Evolutionary conservation across 257 asterid genomes (phyloP).

Genomic region (Scutellaria minor): DNA sequence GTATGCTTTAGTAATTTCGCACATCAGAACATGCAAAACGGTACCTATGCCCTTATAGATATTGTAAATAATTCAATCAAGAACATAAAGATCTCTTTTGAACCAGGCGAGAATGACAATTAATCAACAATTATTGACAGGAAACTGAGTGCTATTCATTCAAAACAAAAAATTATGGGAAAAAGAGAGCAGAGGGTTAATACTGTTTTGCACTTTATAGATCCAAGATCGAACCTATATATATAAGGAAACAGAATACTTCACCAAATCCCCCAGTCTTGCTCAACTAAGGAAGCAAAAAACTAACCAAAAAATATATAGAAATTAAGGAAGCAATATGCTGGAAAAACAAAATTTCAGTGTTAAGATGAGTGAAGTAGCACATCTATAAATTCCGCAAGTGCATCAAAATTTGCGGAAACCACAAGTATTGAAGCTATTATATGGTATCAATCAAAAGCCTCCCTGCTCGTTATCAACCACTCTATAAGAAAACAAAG

Average conservation of each 20-base stretch:
- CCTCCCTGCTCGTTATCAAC: conserved; percentile 54
- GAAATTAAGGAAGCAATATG: conserved; percentile 23
- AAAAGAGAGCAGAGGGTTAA: too few relatives aligned
- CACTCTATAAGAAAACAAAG: conserved; percentile 84
- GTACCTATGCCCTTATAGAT: too few relatives aligned
- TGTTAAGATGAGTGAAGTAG: conserved; percentile 35
- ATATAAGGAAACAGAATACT: neutral
- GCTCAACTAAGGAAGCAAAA: neutral
- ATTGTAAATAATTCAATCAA: too few relatives aligned
- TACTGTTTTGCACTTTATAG: too few relatives aligned
- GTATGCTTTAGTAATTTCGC: too few relatives aligned
- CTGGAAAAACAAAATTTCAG: conserved; percentile 38
- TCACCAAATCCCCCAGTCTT: neutral
- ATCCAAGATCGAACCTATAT: too few relatives aligned
- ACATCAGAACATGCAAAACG: too few relatives aligned
- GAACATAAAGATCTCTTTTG: too few relatives aligned
- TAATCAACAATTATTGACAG: too few relatives aligned
- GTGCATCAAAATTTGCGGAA: conserved; percentile 56
- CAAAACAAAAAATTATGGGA: too few relatives aligned
- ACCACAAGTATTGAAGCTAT: conserved; percentile 32
- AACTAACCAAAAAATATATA: conserved; percentile 2
- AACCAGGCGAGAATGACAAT: too few relatives aligned
- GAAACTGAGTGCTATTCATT: too few relatives aligned
- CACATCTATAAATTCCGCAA: conserved; percentile 46
- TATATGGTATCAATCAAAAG: conserved; percentile 38